Percentiles rank a stretch among this genome's conserved stretches.
These are phyloP conservation scores for Yamadazyma sp. DNA, from an alignment of 1,139 yeast species.

Conservation along the genomic window DNA sequence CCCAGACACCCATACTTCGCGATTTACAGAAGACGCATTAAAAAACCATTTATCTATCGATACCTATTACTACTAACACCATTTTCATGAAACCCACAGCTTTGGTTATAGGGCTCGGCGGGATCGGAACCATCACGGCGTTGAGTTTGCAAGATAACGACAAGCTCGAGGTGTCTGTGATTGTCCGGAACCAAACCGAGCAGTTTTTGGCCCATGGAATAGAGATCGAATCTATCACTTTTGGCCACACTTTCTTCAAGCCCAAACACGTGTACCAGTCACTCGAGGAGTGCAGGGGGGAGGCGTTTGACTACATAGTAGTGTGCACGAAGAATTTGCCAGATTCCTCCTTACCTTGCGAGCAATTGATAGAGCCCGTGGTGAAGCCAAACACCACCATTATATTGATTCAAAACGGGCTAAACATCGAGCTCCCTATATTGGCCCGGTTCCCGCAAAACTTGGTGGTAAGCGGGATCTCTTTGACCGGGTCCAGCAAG, in stretches of 20 bases:
- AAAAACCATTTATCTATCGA: too few relatives aligned
- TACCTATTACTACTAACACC: neutral
- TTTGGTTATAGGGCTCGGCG: slow-evolving; percentile 45
- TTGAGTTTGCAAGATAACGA: slow-evolving; percentile 49
- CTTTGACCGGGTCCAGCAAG: slow-evolving; percentile 67
- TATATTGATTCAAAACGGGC: slow-evolving; percentile 71
- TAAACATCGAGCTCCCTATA: slow-evolving; percentile 67
- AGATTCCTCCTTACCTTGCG: slow-evolving; percentile 55
- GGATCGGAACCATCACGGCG: slow-evolving; percentile 73
- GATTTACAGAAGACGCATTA: too few relatives aligned
- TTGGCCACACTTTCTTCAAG: slow-evolving; percentile 57
- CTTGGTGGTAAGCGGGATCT: slow-evolving; percentile 64
- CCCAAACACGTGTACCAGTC: slow-evolving; percentile 48
- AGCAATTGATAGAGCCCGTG: slow-evolving; percentile 59
- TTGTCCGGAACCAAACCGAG: slow-evolving; percentile 68
- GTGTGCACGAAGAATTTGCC: slow-evolving; percentile 76
- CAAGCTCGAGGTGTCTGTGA: slow-evolving; percentile 56
- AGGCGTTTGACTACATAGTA: slow-evolving; percentile 59
- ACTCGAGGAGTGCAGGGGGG: slow-evolving; percentile 38
- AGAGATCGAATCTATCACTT: slow-evolving; percentile 58
- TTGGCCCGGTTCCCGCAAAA: slow-evolving; percentile 57
- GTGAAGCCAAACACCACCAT: slow-evolving; percentile 52
- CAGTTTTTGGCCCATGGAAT: slow-evolving; percentile 53
- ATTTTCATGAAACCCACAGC: slow-evolving; percentile 25
- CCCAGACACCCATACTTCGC: slow-evolving; percentile 1